Base-by-base conservation (phyloP, 371 early-diverging fungal genomes). In the Lichtheimia corymbifera region DNA sequence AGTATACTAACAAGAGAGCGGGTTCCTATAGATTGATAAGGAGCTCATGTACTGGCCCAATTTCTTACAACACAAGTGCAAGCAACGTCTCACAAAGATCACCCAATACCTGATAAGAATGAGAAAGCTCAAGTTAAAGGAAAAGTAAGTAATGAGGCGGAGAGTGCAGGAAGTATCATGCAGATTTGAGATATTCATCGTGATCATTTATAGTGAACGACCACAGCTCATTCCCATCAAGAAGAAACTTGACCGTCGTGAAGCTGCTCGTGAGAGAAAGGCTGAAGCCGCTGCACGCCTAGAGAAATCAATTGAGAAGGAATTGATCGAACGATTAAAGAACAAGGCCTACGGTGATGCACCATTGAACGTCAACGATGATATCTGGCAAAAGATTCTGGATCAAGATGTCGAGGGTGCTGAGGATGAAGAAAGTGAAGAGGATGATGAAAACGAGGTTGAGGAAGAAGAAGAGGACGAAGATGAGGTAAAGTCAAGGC, bases 41-140 rank as follows among this genome's bases (percentile, higher is more conserved):
- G 92, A 97, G 65, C 80, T 99, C 66, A 73, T 91, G 53, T 92
- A 92, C 80, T 99, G 95, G 96, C 96, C 97, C 62, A 80, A 87
- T 61, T 93, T 93, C 76, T 74, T 91, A 63, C 85, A 93, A 65
- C 96, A 99, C 84, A 97, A 95, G 77, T 99, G 99, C 84, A 99
- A 99, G 76, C 98, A 99, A 71, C 91, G 99, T 61, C 73, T 97
- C 52, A 98, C 99, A 35, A 97, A 96, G 81, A 91, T 99, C 59
- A 96, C 94, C 43, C 97, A 99, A 76, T 96, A 95, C 71, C 82
- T 99, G 52, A 94, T 96, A 70, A 90, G 96, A 73, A 95, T 95
- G 93, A 86, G 96, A 65, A 89, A 92, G 70, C 82, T 98, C 66
- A 88, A 90, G 68, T 78, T 96, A 50, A 95, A 94, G 76, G 91